These are phyloP conservation scores for Calvatia gigantea DNA, from an alignment of 768 basidiomycete species.

Conservation along the genomic window DNA sequence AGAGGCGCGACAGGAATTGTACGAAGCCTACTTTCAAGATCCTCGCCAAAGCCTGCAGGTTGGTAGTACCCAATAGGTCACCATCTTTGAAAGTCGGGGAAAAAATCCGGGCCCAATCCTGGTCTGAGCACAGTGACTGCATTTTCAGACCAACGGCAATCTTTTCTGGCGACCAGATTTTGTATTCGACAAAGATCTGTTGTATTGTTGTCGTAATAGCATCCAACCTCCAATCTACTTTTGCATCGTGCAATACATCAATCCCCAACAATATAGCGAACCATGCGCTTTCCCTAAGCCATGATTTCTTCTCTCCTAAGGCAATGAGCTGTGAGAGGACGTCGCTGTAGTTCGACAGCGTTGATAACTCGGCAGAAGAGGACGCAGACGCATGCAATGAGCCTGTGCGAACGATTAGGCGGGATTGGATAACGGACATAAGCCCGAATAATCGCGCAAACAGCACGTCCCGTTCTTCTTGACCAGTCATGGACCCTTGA, in stretches of 20 bases:
- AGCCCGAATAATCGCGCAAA: constrained; percentile 94
- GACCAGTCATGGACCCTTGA: constrained; percentile 76
- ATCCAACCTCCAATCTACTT: constrained; percentile 68
- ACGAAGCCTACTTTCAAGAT: constrained; percentile 68
- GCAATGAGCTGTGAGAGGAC: constrained; percentile 58
- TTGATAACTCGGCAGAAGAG: constrained; percentile 51
- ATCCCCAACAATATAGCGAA: constrained; percentile 70
- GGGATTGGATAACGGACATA: constrained; percentile 80
- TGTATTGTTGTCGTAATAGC: constrained; percentile 51
- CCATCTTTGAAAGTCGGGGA: constrained; percentile 75
- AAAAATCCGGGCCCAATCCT: constrained; percentile 64
- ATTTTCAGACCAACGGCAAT: constrained; percentile 75
- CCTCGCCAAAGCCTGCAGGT: constrained; percentile 67
- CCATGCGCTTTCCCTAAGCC: constrained; percentile 91
- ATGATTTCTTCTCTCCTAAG: constrained; percentile 81
- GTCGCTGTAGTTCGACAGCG: constrained; percentile 53
- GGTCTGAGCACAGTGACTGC: constrained; percentile 54
- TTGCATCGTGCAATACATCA: constrained; percentile 52
- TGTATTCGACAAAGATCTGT: constrained; percentile 50
- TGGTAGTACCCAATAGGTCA: constrained; percentile 65
- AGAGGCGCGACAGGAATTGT: constrained; percentile 8
- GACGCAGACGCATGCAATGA: constrained; percentile 52
- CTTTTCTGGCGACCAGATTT: constrained; percentile 84
- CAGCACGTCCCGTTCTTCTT: constrained; percentile 89
- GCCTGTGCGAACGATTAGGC: constrained; percentile 64